Base-by-base conservation (phyloP, 23 red algal genomes). In the Gracilaria vermiculophylla region DNA sequence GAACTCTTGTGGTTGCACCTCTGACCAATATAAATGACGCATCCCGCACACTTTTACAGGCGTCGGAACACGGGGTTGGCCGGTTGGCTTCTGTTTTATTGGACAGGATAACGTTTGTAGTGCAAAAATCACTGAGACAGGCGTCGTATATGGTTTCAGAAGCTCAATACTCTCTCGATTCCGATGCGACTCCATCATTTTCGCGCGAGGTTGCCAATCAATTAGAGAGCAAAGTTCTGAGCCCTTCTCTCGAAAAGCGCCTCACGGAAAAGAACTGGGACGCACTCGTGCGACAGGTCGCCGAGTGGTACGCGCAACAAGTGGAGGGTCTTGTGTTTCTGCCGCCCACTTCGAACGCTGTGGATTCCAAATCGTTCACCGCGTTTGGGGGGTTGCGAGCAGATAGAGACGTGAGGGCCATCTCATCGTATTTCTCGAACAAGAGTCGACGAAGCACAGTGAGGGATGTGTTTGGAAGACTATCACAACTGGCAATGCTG, bases 221-320 rank as follows among this genome's bases (percentile, higher is more conserved):
- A 45, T 60, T 94, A 56, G 91, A 94, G 58, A 53, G 40, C 29
- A 84, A 86, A 32, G 73, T 91, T 2, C 43, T 95, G 49, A 80
- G 77, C 15, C 20, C 80, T 2, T 53, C 71, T 23, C 50, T 97
- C 31, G 95, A 97, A 50, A 84, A 90, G 39, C 65, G 75, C 29
- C 73, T 97, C 17, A 85, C 92, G 13, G 95, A 97, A 56, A 74
- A 40, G 40, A 94, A 91, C 42, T 97, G 95, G 95, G 95, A 97
- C 47, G 84, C 87, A 36, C 80, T 97, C 12, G 89, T 93, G 41
- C 89, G 95, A 37, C 89, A 85, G 23, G 67, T 97, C 9, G 95
- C 95, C 12, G 81, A 91, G 50, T 97, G 95, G 95, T 71, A 62
- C 32, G 74, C 94, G 23, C 47, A 40, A 11, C 76, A 85, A 19